phyloP scores from a whole-genome alignment of 345 rosid species.

The Gossypium raimondii region DNA sequence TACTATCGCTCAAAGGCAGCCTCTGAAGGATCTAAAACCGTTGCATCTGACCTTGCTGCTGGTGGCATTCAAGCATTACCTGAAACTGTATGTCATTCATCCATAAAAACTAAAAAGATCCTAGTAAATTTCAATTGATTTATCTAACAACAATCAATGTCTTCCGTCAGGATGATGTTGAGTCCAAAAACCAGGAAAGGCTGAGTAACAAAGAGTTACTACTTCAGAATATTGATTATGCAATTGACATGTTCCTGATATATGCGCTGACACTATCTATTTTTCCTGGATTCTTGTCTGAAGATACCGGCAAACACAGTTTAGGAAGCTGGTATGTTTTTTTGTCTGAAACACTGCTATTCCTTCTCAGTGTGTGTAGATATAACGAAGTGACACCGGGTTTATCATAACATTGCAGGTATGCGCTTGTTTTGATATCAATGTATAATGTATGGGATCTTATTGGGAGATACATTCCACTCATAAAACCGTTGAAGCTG shows the following conservation, averaged over 20 bases:
- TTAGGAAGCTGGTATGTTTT: constrained; percentile 61
- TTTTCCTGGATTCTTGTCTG: constrained; percentile 83
- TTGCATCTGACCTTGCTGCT: constrained; percentile 71
- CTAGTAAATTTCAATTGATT: not conserved
- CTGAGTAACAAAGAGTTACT: constrained; percentile 51
- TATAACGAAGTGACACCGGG: not conserved
- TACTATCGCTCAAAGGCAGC: constrained; percentile 79
- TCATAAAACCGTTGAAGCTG: constrained; percentile 36
- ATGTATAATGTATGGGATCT: constrained; percentile 67
- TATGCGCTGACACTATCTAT: constrained; percentile 63
- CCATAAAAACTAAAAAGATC: not conserved
- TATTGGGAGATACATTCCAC: constrained; percentile 57
- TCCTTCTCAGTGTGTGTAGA: not conserved
- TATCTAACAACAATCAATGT: not conserved
- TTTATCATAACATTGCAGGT: constrained; percentile 39
- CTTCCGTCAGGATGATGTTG: constrained; percentile 28
- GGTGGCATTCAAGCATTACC: constrained; percentile 50
- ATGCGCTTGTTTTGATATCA: constrained; percentile 65
- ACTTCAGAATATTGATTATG: constrained; percentile 53
- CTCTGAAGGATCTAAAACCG: constrained; percentile 81
- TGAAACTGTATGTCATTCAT: constrained; percentile 21
- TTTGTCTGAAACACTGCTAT: not conserved
- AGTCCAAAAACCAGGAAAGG: constrained; percentile 27
- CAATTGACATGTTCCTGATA: constrained; percentile 50
- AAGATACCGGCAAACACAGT: constrained; percentile 71